phyloP scores from a whole-genome alignment of 2,329 filamentous ascomycete genomes.

The Sporothrix luriei region DNA sequence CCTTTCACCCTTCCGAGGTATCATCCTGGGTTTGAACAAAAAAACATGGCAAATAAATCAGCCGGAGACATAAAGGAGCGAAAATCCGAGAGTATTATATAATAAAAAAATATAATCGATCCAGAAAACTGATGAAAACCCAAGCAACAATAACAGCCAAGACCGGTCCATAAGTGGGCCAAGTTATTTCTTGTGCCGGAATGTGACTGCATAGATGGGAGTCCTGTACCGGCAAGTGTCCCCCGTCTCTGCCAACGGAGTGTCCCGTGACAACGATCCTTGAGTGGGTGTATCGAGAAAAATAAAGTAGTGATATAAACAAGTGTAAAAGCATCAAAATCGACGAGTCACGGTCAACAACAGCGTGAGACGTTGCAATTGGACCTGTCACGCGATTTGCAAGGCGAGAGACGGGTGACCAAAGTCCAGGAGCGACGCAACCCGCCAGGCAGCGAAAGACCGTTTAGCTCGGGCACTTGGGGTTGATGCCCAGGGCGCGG shows the following conservation, averaged over 20 bases:
- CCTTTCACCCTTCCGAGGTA: conserved; percentile 15
- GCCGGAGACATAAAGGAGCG: background rate
- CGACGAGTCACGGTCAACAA: background rate
- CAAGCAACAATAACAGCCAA: background rate
- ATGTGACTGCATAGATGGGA: background rate
- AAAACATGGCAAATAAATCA: background rate
- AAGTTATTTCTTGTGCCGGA: background rate
- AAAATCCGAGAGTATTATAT: conserved; percentile 6
- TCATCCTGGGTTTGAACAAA: background rate
- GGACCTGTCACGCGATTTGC: no score
- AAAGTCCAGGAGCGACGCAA: background rate
- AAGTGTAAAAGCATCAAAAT: background rate
- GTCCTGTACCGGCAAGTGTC: conserved; percentile 21
- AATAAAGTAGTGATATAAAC: background rate
- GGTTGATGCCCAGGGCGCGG: conserved; percentile 40
- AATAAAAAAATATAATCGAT: conserved; percentile 3
- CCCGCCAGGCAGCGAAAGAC: background rate
- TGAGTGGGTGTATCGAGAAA: background rate
- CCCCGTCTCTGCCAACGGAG: background rate
- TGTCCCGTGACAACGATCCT: conserved; percentile 3
- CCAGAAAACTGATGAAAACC: background rate
- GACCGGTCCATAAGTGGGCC: background rate
- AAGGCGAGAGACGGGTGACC: background rate
- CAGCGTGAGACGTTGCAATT: background rate
- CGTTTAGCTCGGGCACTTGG: conserved; percentile 36